These are phyloP conservation scores for Angomonas deanei DNA, from an alignment of 208 protist species.

Conservation along the genomic window DNA sequence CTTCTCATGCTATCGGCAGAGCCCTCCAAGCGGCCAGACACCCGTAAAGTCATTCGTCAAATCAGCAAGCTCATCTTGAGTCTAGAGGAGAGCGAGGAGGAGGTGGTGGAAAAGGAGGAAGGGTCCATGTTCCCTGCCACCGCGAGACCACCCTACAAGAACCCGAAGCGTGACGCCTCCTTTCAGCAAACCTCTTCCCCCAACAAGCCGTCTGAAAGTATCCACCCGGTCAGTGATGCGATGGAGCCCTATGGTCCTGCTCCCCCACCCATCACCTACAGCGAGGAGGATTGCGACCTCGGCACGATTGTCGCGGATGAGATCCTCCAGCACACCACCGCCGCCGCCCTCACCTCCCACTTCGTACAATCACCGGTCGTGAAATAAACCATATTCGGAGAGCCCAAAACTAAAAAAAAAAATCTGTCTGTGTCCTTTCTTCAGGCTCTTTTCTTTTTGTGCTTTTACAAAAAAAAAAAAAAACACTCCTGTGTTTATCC, in stretches of 20 bases:
- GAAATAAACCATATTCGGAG: not conserved
- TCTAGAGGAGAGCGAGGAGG: constrained; percentile 12
- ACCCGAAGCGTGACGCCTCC: not conserved
- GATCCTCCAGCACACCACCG: not conserved
- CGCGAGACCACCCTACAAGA: not conserved
- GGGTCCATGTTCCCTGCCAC: not conserved
- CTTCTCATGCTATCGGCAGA: constrained; percentile 29
- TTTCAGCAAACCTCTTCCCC: not conserved
- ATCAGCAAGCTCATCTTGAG: constrained; percentile 17
- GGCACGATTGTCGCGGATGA: constrained; percentile 1
- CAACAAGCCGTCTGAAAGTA: not conserved
- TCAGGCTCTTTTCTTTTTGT: too few species aligned
- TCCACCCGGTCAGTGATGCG: not conserved
- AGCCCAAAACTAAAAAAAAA: not conserved
- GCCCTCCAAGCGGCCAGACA: constrained; percentile 18
- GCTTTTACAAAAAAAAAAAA: too few species aligned
- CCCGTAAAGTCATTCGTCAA: constrained; percentile 29
- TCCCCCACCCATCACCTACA: not conserved
- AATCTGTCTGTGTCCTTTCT: not conserved
- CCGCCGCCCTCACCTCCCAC: not conserved
- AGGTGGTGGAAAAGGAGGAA: constrained; percentile 9
- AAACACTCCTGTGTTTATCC: too few species aligned
- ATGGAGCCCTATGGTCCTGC: constrained; percentile 1
- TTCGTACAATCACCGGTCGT: not conserved
- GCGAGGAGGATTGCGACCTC: not conserved